phyloP scores from a whole-genome alignment of 306 rosid species.

The Begonia loranthoides region DNA sequence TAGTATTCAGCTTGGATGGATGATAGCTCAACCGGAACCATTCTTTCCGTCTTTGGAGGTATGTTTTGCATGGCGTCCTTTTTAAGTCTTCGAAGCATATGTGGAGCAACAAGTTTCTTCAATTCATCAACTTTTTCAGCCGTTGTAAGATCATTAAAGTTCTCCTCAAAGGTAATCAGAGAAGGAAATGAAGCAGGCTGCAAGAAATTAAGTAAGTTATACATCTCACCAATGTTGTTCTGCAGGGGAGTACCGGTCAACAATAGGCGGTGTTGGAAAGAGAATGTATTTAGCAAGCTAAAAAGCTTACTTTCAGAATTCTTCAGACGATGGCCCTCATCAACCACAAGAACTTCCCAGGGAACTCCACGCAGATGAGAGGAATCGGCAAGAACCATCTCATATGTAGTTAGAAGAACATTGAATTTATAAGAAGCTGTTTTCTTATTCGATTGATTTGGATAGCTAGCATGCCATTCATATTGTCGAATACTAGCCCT shows the following conservation, averaged over 20 bases:
- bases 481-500: constrained; percentile 81
- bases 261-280: constrained; percentile 92
- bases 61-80: constrained; percentile 98
- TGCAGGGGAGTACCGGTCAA: constrained; percentile 99
- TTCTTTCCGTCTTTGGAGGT: constrained; percentile 98
- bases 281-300: constrained; percentile 86
- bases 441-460: constrained; percentile 42
- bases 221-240: constrained; percentile 98
- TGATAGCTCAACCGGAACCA: constrained; percentile 98
- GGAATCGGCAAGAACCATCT: constrained; percentile 96
- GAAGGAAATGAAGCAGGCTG: constrained; percentile 99
- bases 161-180: constrained; percentile 83
- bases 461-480: constrained; percentile 92
- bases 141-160: constrained; percentile 86
- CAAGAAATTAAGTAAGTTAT: constrained; percentile 92
- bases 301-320: constrained; percentile 97
- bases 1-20: constrained; percentile 99
- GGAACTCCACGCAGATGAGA: constrained; percentile 94
- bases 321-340: constrained; percentile 95
- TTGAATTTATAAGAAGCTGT: constrained; percentile 75
- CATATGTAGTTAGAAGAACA: constrained; percentile 91
- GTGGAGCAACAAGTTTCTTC: constrained; percentile 98
- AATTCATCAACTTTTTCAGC: constrained; percentile 93
- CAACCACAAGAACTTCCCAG: constrained; percentile 99
- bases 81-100: constrained; percentile 98